Evolutionary conservation across 805 yeast species (phyloP), one percentile per base, ranked within the genome.

Genomic region (Saturnispora saitoi): DNA sequence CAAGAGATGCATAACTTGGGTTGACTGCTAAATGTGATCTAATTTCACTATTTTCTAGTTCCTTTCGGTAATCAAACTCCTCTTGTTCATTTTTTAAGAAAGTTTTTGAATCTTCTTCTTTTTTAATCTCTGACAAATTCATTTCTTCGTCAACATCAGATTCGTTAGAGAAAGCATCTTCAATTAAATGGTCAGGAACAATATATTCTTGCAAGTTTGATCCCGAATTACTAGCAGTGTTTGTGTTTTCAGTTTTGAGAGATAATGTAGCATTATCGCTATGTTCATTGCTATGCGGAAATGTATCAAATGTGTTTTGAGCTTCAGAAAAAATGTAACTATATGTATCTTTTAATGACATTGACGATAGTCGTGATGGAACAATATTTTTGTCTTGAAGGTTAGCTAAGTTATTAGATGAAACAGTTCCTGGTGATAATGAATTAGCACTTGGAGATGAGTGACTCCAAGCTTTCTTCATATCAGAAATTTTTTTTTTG

Each of bases 1-100:
- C 89, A 58, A 85, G 66, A 0, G 90, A 83, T 1, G 91, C 91
- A 69, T 83, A 83, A 52, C 89, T 82, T 38, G 85, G 86, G 52
- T 78, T 81, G 14, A 81, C 54, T 2, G 52, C 39, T 19, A 48
- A 28, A 10, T 53, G 44, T 2, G 46, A 54, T 3, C 38, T 24
- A 2, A 29, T 22, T 9, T 52, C 57, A 9, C 49, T 32, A n/a
- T 46, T 29, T 17, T 47, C 43, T 11, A 58, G 47, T 4, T 56
- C 61, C 15, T 52, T 49, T 49, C 58, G 48, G 44, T 44, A 61
- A 38, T 59, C 65, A 45, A 47, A 61, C 3, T 51, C 43, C 19
- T 44, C 40, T 1, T 39, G 32, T 19, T 12, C 22, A 9, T 43
- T 32, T 7, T 34, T 17, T 6, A 15, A 10, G 7, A 30, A 14